Percentiles rank a stretch among this genome's conserved stretches.
Conservation (phyloP, 164 flowering plant species). For the Malania oleifera region DNA sequence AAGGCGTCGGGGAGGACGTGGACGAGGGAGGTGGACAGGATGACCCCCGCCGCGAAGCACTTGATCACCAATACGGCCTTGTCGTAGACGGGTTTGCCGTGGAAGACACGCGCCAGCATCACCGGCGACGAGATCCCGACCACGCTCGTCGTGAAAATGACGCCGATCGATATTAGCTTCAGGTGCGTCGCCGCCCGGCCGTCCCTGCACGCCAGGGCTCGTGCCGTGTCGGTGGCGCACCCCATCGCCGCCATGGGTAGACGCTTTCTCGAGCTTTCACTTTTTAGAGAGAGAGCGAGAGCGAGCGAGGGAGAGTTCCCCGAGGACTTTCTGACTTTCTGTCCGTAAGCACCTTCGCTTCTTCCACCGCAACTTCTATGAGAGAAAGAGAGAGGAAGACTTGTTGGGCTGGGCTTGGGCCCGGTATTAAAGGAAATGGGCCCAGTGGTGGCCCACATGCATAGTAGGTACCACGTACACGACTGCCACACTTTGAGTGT, state of each 20-base stretch:
- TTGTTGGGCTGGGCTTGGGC: too few relatives aligned
- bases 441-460: too few relatives aligned
- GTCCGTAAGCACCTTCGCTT: too few relatives aligned
- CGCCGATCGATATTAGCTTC: constrained; percentile 45
- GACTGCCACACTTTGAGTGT: too few relatives aligned
- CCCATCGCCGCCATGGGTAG: constrained; percentile 20
- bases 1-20: constrained; percentile 80
- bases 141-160: constrained; percentile 55
- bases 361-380: too few relatives aligned
- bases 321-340: too few relatives aligned
- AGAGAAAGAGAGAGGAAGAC: too few relatives aligned
- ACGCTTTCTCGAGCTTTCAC: too few relatives aligned
- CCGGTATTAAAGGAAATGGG: too few relatives aligned
- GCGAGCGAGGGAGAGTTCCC: too few relatives aligned
- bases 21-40: constrained; percentile 71
- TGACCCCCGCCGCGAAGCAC: constrained; percentile 87
- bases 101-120: constrained; percentile 48
- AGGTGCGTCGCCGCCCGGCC: constrained; percentile 43
- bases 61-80: constrained; percentile 48
- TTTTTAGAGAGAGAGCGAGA: too few relatives aligned
- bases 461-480: too few relatives aligned
- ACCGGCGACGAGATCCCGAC: constrained; percentile 56
- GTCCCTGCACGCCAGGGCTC: constrained; percentile 42
- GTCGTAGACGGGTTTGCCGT: constrained; percentile 48
- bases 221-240: constrained; percentile 31